Conservation (phyloP, 805 yeast genomes). For the Ogataea nakhonphanomensis region DNA sequence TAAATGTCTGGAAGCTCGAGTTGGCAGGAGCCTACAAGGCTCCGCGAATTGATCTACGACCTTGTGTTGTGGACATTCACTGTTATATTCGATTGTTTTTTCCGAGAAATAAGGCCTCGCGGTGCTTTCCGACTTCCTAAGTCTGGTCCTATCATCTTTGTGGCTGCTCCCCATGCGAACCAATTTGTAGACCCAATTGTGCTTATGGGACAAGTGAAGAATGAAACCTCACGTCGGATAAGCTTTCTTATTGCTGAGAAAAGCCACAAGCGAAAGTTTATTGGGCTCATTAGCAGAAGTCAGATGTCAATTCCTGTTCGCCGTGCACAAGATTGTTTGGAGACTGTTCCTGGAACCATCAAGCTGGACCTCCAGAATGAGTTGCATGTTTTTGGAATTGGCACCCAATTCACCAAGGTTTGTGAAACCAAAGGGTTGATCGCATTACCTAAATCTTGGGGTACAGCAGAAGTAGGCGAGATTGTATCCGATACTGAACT, state of each 20-base stretch:
- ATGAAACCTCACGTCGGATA: conserved; percentile 44
- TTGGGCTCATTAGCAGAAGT: conserved; percentile 73
- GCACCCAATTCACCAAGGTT: conserved; percentile 61
- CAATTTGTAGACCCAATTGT: conserved; percentile 78
- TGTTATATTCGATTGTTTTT: conserved; percentile 54
- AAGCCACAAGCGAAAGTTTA: conserved; percentile 46
- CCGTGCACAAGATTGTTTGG: conserved; percentile 85
- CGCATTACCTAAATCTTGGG: conserved; percentile 74
- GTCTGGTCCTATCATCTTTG: conserved; percentile 67
- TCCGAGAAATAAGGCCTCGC: conserved; percentile 69
- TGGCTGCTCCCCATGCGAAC: conserved; percentile 82
- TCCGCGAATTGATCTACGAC: conserved; percentile 46
- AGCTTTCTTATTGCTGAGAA: conserved; percentile 54
- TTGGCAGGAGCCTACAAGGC: conserved; percentile 38
- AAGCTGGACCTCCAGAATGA: conserved; percentile 45
- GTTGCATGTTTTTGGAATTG: conserved; percentile 53
- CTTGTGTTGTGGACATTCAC: conserved; percentile 47
- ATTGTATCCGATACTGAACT: conserved; percentile 72
- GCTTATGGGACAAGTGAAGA: conserved; percentile 72
- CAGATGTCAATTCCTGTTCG: conserved; percentile 87
- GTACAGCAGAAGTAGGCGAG: conserved; percentile 66
- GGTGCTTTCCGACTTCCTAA: conserved; percentile 65
- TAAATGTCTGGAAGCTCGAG: conserved; percentile 2
- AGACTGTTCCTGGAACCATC: conserved; percentile 63
- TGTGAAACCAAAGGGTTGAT: conserved; percentile 64